Evolutionary conservation across 306 rosid genomes (phyloP), one percentile per base, ranked within the genome.

Genomic region (Coriaria nepalensis): DNA sequence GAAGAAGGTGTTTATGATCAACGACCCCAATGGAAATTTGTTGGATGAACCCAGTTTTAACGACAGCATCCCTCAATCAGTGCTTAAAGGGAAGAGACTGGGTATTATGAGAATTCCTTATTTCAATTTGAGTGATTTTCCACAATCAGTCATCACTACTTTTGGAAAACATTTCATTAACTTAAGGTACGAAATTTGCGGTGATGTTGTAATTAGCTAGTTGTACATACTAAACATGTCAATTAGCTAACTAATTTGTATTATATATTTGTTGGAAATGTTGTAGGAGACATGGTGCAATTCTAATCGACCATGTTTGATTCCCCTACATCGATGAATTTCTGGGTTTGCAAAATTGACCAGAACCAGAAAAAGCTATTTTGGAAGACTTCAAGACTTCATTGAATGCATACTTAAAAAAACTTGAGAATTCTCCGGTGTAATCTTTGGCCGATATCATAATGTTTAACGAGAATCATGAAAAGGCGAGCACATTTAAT

Each of bases 51-150:
- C n/a, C n/a, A n/a, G n/a, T n/a, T n/a, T n/a, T n/a, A n/a, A n/a
- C n/a, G n/a, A n/a, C n/a, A n/a, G n/a, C n/a, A n/a, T n/a, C n/a
- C n/a, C n/a, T n/a, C n/a, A n/a, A n/a, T n/a, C n/a, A n/a, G n/a
- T n/a, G n/a, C n/a, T n/a, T n/a, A n/a, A 52, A 49, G 82, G 84
- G 64, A 86, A 82, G 63, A 74, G 73, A 69, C 13, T 86, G 6
- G 86, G 86, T 4, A 71, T 86, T 42, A 75, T 82, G 5, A 79
- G 90, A 51, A 54, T 67, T 37, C 74, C 75, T 5, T 74, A 72
- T 59, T 64, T 62, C 9, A 3, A 20, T 20, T 20, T 20, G 29
- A 3, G 3, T 20, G 51, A 43, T 10, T 55, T 66, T 10, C 60
- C 11, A 77, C 77, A 55, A 79, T 72, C 67, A 7, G 58, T 38